Percentiles rank a stretch among this genome's conserved stretches.
phyloP scores from a whole-genome alignment of 495 filamentous ascomycete species.

The Penicillium mononematosum region DNA sequence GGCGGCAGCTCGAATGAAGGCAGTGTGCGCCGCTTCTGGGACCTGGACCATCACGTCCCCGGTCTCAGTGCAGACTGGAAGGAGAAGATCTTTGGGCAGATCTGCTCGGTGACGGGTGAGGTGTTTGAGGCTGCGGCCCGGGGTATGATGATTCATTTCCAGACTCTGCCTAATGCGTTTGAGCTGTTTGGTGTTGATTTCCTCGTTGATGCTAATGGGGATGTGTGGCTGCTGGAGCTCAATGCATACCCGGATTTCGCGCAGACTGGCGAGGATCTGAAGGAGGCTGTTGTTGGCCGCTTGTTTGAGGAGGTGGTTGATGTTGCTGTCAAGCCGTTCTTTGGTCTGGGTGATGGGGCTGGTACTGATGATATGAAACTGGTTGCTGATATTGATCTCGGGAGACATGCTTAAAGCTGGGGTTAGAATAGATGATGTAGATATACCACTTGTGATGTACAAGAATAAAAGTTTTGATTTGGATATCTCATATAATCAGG shows the following conservation, averaged over 20 bases:
- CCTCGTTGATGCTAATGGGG: slow-evolving; percentile 65
- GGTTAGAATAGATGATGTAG: not conserved
- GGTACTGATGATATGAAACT: slow-evolving; percentile 44
- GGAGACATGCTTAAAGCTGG: slow-evolving; percentile 36
- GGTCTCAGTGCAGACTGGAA: slow-evolving; percentile 50
- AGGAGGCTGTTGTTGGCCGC: slow-evolving; percentile 61
- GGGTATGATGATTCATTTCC: slow-evolving; percentile 86
- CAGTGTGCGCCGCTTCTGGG: slow-evolving; percentile 69
- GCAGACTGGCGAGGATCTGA: slow-evolving; percentile 78
- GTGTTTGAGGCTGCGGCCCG: slow-evolving; percentile 81
- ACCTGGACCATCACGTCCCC: slow-evolving; percentile 49
- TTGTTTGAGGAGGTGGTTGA: slow-evolving; percentile 73
- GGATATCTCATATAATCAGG: not conserved
- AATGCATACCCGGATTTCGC: slow-evolving; percentile 95
- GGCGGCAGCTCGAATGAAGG: slow-evolving; percentile 52
- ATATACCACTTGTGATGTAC: slow-evolving; percentile 13
- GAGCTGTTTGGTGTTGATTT: slow-evolving; percentile 94
- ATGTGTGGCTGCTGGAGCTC: slow-evolving; percentile 79
- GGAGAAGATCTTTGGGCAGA: slow-evolving; percentile 65
- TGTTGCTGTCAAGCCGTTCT: slow-evolving; percentile 63
- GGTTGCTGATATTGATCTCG: slow-evolving; percentile 64
- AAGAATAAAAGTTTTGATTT: slow-evolving; percentile 10
- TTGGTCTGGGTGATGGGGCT: slow-evolving; percentile 38
- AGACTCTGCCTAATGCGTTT: slow-evolving; percentile 80
- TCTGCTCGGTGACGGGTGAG: slow-evolving; percentile 68